phyloP scores from a whole-genome alignment of 257 asterid species.

The Fraxinus pennsylvanica region DNA sequence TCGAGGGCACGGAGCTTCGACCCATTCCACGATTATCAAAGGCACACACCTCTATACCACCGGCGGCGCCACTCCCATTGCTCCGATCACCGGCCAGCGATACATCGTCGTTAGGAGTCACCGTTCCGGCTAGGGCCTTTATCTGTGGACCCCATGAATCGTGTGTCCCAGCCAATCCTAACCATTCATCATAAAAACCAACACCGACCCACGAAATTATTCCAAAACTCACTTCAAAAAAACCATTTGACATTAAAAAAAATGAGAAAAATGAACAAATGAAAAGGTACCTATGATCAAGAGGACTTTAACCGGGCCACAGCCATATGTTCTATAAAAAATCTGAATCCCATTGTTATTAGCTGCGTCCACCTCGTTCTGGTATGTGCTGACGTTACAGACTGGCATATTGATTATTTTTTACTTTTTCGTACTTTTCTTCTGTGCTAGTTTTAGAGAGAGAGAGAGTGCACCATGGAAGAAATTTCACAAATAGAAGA shows the following conservation, averaged over 20 bases:
- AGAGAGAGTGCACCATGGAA: background rate
- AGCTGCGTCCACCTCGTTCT: slow-evolving; percentile 36
- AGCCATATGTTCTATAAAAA: slow-evolving; percentile 78
- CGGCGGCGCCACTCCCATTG: slow-evolving; percentile 28
- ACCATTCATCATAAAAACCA: slow-evolving; percentile 4
- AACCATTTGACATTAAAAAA: background rate
- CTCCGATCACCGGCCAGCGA: slow-evolving; percentile 47
- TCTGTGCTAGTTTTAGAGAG: background rate
- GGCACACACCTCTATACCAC: slow-evolving; percentile 78
- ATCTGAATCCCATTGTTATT: slow-evolving; percentile 53
- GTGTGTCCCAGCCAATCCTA: slow-evolving; percentile 98
- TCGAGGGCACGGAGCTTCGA: slow-evolving; percentile 78
- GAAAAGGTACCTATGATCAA: slow-evolving; percentile 65
- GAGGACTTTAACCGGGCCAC: slow-evolving; percentile 79
- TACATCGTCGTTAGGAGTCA: slow-evolving; percentile 60
- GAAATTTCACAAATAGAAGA: background rate
- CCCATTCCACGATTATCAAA: slow-evolving; percentile 98
- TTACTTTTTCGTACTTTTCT: background rate
- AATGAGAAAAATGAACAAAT: background rate
- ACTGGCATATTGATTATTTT: slow-evolving; percentile 57
- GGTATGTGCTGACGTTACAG: slow-evolving; percentile 56
- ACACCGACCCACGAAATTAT: background rate
- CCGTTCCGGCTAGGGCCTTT: slow-evolving; percentile 66
- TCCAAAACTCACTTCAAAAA: background rate
- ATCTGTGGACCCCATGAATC: slow-evolving; percentile 87